Evolutionary conservation across 441 rosid genomes (phyloP).

Genomic region (Viola pubescens): DNA sequence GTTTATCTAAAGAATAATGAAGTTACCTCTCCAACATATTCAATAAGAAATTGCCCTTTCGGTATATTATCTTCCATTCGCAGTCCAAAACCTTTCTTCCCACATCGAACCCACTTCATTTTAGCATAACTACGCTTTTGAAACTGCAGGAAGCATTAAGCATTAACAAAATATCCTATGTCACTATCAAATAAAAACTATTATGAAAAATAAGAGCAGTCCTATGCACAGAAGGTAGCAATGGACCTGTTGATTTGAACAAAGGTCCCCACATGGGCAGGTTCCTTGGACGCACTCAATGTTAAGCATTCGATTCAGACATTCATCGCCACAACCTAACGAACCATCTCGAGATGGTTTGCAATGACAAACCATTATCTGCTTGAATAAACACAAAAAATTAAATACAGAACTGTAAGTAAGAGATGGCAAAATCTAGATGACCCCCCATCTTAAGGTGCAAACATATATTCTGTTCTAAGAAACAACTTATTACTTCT

Average conservation of each 20-base stretch:
- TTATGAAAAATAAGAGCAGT: neutral
- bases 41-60: slow-evolving; percentile 79
- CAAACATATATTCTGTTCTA: neutral
- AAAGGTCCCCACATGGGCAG: slow-evolving; percentile 82
- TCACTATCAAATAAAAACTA: slow-evolving; percentile 5
- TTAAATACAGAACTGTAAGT: neutral
- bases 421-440: neutral
- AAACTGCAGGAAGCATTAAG: slow-evolving; percentile 50
- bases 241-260: slow-evolving; percentile 89
- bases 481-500: neutral
- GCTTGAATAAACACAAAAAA: slow-evolving; percentile 9
- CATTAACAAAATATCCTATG: slow-evolving; percentile 6
- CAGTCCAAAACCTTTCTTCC: slow-evolving; percentile 96
- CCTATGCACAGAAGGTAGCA: slow-evolving; percentile 14
- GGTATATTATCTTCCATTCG: slow-evolving; percentile 61
- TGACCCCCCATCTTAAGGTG: neutral
- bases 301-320: slow-evolving; percentile 91
- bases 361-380: slow-evolving; percentile 98
- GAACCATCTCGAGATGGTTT: slow-evolving; percentile 49
- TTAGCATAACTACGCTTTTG: slow-evolving; percentile 73
- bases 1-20: neutral
- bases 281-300: slow-evolving; percentile 92
- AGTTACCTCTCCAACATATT: slow-evolving; percentile 97
- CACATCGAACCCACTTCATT: slow-evolving; percentile 69
- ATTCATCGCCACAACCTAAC: slow-evolving; percentile 87